Base-by-base conservation (phyloP, 768 basidiomycete genomes). In the Punctularia strigosozonata region DNA sequence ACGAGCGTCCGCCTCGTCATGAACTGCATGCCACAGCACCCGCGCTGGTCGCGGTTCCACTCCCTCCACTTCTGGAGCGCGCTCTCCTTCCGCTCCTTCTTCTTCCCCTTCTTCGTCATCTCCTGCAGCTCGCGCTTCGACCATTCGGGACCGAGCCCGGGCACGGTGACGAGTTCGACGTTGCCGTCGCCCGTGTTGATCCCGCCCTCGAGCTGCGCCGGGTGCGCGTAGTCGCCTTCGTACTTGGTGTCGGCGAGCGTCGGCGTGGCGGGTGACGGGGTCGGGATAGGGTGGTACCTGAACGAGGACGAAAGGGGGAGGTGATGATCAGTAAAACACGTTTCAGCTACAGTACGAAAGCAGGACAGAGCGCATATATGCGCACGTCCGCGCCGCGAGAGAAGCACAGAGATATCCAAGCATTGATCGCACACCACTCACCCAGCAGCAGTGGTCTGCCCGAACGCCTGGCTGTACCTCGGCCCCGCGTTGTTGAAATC, bases 71-170 rank as follows among this genome's bases (percentile, higher is more conserved):
- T 71, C 37, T 71, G 65, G 39, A 50, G 60, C 41, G 76, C 66
- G 35, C 60, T 52, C 35, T 75, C 75, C 12, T 61, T 51, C 53
- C 74, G 75, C 36, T 70, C 64, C 57, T 87, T 80, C 21, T 71
- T 65, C 52, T 71, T 73, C 4, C 74, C 84, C 2, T 75, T 61
- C 50, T 78, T 81, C 1, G 81, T 83, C 73, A 88, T 82, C 25
- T 71, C 70, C 35, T 69, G 71, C 56, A 95, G 59, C 55, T 97
- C 91, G 15, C 70, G 63, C 36, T 77, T 75, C 19, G 71, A 71
- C 91, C 91, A 97, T 61, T 97, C 91, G 0, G 91, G 64, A 15
- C 91, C 91, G 3, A 97, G 67, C 2, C 85, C 85, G 3, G 91
- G 91, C 0, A 95, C 88, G 1, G 91, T 94, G 31, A 94, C 81